Percentiles rank a stretch among this genome's conserved stretches.
Conservation (phyloP, 257 asterid genomes). For the Jacaranda copaia region DNA sequence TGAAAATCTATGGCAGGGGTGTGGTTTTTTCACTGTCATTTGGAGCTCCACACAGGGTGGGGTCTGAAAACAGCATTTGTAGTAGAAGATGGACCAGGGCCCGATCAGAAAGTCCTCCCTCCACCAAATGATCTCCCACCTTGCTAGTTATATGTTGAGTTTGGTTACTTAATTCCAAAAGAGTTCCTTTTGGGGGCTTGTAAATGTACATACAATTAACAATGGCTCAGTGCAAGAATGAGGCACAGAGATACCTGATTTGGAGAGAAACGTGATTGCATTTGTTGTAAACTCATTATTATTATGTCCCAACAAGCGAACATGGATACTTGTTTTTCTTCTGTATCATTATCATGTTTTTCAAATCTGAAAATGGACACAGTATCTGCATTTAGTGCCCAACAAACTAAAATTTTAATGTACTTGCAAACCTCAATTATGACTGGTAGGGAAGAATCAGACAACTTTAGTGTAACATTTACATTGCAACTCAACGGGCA, state of each 20-base stretch:
- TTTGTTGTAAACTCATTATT: constrained; percentile 33
- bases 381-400: not conserved
- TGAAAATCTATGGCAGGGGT: constrained; percentile 42
- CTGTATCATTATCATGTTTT: not conserved
- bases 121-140: constrained; percentile 67
- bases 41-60: constrained; percentile 74
- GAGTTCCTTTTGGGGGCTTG: not conserved
- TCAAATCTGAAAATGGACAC: not conserved
- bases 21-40: constrained; percentile 67
- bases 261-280: constrained; percentile 15
- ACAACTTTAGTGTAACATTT: too few species aligned
- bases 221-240: constrained; percentile 24
- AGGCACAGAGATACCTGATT: not conserved
- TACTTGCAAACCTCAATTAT: too few species aligned
- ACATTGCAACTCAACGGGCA: too few species aligned
- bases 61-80: constrained; percentile 66
- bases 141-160: constrained; percentile 39
- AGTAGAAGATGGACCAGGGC: constrained; percentile 63
- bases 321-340: not conserved
- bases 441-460: too few species aligned
- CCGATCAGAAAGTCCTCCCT: constrained; percentile 54
- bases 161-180: not conserved
- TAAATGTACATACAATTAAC: not conserved
- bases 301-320: not conserved
- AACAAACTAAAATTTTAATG: too few species aligned